phyloP scores from a whole-genome alignment of 352 stramenopile species.

The Phytophthora tubulina region DNA sequence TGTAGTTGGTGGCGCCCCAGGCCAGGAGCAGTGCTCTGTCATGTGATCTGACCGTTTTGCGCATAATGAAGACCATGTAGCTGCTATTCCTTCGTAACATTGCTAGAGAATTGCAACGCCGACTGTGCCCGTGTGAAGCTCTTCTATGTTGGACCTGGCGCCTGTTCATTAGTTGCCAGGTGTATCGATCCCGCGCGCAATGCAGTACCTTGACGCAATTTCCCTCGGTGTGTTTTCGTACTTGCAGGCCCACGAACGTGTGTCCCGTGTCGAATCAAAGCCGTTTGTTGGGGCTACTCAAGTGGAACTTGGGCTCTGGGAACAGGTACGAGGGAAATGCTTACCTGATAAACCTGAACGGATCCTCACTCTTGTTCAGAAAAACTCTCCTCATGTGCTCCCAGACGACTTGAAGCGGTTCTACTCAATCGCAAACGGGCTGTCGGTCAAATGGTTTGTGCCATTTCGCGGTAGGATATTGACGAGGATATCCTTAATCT shows the following conservation, averaged over 20 bases:
- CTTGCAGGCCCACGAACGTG: slow-evolving; percentile 62
- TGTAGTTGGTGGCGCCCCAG: slow-evolving; percentile 60
- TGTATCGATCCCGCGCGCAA: slow-evolving; percentile 4
- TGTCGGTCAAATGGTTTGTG: slow-evolving; percentile 81
- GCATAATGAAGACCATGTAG: slow-evolving; percentile 31
- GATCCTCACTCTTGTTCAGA: slow-evolving; percentile 34
- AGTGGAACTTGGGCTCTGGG: slow-evolving; percentile 71
- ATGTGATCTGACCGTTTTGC: slow-evolving; percentile 54
- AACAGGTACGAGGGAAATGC: slow-evolving; percentile 54
- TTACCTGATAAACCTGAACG: neutral
- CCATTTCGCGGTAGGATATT: slow-evolving; percentile 49
- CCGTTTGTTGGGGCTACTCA: slow-evolving; percentile 53
- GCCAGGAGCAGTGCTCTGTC: slow-evolving; percentile 79
- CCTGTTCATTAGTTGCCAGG: slow-evolving; percentile 21
- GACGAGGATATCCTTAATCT: neutral
- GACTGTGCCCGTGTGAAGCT: neutral
- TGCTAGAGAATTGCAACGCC: slow-evolving; percentile 38
- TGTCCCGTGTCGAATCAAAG: slow-evolving; percentile 68
- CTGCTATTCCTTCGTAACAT: slow-evolving; percentile 34
- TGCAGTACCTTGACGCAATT: slow-evolving; percentile 60
- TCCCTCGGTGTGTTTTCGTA: slow-evolving; percentile 82
- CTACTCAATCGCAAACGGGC: slow-evolving; percentile 71
- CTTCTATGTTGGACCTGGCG: slow-evolving; percentile 33
- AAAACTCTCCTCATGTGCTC: slow-evolving; percentile 63
- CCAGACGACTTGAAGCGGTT: slow-evolving; percentile 78